Conservation (phyloP, 2,329 filamentous ascomycete genomes). For the Aspergillus aculeatinus region DNA sequence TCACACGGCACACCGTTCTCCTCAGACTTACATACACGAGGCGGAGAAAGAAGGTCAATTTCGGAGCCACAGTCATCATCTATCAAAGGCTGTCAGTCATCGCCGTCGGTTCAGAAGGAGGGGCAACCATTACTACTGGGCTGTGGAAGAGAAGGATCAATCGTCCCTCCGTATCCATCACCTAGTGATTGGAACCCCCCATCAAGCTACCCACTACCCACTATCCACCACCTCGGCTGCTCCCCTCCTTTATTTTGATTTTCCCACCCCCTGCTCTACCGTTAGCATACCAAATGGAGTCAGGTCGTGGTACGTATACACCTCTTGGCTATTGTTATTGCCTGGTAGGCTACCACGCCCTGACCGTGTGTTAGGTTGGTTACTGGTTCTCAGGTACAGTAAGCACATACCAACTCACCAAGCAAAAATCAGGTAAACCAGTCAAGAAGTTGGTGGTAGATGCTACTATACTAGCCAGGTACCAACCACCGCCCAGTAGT, state of each 20-base stretch:
- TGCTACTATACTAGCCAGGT: not conserved
- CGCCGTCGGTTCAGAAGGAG: not conserved
- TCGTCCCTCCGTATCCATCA: not conserved
- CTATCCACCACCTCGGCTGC: not conserved
- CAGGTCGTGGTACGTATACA: not conserved
- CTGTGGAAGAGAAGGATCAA: not conserved
- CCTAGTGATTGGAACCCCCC: not conserved
- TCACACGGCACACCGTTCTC: not conserved
- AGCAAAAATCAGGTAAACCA: not conserved
- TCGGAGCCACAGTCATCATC: not conserved
- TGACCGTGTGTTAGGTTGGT: not conserved
- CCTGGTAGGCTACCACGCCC: not conserved
- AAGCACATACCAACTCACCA: not conserved
- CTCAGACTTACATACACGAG: not conserved
- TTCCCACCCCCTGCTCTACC: not conserved
- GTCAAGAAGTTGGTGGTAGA: not conserved
- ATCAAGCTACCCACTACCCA: not conserved
- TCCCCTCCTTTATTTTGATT: not conserved
- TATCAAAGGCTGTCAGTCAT: not conserved
- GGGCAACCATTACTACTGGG: not conserved
- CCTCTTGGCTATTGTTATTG: not conserved
- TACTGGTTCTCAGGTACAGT: not conserved
- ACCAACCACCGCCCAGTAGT: not conserved
- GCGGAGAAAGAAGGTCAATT: not conserved
- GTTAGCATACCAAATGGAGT: not conserved